Conservation (phyloP, 768 basidiomycete species). For the Termitomyces bulborhizus region DNA sequence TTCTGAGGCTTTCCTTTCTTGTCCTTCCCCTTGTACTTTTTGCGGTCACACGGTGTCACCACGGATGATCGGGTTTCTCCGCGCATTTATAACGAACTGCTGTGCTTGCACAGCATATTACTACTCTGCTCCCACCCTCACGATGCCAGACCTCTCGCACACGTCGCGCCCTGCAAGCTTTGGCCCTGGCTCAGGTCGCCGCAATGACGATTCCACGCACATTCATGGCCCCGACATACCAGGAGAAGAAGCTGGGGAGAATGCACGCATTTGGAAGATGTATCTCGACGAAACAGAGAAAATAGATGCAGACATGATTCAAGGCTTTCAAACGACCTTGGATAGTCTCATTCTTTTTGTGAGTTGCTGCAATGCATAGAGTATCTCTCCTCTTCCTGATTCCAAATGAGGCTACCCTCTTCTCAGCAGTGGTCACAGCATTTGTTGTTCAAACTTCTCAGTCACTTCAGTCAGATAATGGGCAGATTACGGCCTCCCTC, state of each 20-base stretch:
- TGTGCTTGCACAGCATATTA: no score
- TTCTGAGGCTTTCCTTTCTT: no score
- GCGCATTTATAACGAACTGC: no score
- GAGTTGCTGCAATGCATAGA: neutral
- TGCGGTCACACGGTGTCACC: no score
- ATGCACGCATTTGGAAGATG: neutral
- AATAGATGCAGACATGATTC: neutral
- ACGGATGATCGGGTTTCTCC: no score
- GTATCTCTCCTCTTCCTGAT: neutral
- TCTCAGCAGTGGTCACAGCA: neutral
- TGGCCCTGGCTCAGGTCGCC: neutral
- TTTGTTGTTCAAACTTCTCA: neutral
- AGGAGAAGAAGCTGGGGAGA: neutral
- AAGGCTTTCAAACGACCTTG: neutral
- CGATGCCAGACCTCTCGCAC: neutral
- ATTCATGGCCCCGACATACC: neutral
- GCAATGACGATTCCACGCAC: neutral
- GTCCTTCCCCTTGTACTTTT: no score
- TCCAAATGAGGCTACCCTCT: neutral
- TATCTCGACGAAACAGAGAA: neutral
- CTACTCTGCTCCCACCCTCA: no score
- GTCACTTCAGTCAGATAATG: no score
- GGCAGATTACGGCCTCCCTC: no score
- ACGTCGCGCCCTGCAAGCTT: neutral
- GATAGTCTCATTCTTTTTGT: neutral